These are phyloP conservation scores for Pseudotulostoma volvatum DNA, from an alignment of 495 filamentous ascomycete genomes.

Conservation along the genomic window DNA sequence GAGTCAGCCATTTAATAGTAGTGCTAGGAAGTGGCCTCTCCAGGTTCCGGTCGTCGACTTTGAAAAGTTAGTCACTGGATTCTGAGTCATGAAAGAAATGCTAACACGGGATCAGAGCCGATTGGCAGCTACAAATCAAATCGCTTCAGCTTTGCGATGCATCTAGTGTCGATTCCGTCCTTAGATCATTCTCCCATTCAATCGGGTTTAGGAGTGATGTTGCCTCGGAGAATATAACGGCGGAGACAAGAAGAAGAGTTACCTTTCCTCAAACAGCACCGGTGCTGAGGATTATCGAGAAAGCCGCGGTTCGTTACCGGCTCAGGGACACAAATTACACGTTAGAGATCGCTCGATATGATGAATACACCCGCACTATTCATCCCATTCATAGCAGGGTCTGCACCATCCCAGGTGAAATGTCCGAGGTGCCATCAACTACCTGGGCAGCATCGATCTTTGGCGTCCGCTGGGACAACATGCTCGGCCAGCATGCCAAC, in stretches of 20 bases:
- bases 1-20: constrained; percentile 5
- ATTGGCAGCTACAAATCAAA: constrained; percentile 27
- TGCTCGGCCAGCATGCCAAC: constrained; percentile 18
- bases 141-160: constrained; percentile 16
- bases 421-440: constrained; percentile 9
- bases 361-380: constrained; percentile 24
- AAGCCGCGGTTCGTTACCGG: constrained; percentile 31
- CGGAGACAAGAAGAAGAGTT: constrained; percentile 12
- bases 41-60: constrained; percentile 24
- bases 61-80: constrained; percentile 11
- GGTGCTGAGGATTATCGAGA: constrained; percentile 27
- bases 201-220: constrained; percentile 11
- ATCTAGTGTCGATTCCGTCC: constrained; percentile 9
- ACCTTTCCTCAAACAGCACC: constrained; percentile 10
- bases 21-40: constrained; percentile 11
- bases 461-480: constrained; percentile 34
- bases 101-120: constrained; percentile 20
- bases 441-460: constrained; percentile 34
- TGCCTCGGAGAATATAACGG: constrained; percentile 9
- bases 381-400: background rate
- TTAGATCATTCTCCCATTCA: constrained; percentile 14
- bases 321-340: constrained; percentile 33
- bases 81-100: background rate
- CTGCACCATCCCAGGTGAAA: background rate
- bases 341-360: constrained; percentile 40